Base-by-base conservation (phyloP, 371 early-diverging fungal genomes). In the Rhizomucor pusillus region DNA sequence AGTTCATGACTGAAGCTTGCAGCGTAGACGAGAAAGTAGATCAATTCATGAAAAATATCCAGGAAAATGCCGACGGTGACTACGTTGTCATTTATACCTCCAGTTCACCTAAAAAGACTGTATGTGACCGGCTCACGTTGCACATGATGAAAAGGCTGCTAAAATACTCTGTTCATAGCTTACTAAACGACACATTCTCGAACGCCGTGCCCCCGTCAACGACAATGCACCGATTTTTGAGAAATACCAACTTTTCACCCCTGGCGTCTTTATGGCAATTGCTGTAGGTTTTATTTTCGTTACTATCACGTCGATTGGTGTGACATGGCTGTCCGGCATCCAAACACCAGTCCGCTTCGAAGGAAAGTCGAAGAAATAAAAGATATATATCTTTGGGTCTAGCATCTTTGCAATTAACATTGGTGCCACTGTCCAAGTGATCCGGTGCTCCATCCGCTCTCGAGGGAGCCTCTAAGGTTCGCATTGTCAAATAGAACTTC, bases 41-140 rank as follows among this genome's bases (percentile, higher is more conserved):
- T 34, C 43, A 50, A 24, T 58, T 71, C 19, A 60, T 77, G 34
- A 49, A 59, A 12, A 33, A 55, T 10, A 47, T 78, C 13, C 54
- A 72, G 51, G 43, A 57, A 36, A 54, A 62, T 23, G 65, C 65
- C 34, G 39, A 56, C 2, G 60, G 71, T 48, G 62, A 74, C 53
- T 75, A 78, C 53, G 67, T 59, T 29, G 63, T 75, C 43, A 68
- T 78, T 57, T 74, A 75, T 52, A 78, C 78, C 24, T 78, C 78
- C 18, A 73, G 71, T 34, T 18, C 53, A 37, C 51, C 71, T 24
- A 78, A 78, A 55, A 29, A 40, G 37, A 52, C 41, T 3, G 19
- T 51, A 49, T 18, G 70, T 65, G 64, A 62, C 52, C 4, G 5
- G 12, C 18, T 12, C 43, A 6, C 5, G 12, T 29, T 29, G 29